Percentiles rank a stretch among this genome's conserved stretches.
These are phyloP conservation scores for Cryptococcus maquisensis DNA, from an alignment of 1,284 basidiomycete species.

Conservation along the genomic window DNA sequence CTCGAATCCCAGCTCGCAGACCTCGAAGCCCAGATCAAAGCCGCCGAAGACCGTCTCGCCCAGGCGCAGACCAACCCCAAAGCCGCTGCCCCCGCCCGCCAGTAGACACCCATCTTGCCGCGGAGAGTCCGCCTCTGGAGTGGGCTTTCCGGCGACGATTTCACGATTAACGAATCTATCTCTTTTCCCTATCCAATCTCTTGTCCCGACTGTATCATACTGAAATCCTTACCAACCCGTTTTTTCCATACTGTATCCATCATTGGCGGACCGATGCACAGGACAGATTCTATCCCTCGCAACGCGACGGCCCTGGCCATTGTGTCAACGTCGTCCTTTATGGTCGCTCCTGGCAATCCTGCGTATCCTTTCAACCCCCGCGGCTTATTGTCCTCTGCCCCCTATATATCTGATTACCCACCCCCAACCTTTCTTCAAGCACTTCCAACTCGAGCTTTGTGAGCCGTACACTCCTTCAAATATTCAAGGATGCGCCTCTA, in stretches of 20 bases:
- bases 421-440: neutral
- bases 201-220: neutral
- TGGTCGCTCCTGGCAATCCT: neutral
- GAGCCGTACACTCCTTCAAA: neutral
- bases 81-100: neutral
- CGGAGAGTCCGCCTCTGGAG: too few species aligned
- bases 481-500: neutral
- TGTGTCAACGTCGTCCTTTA: neutral
- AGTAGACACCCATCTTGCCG: neutral
- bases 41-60: slow-evolving; percentile 38
- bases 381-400: neutral
- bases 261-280: too few species aligned
- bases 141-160: neutral
- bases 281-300: neutral
- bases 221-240: neutral
- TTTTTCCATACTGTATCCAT: neutral
- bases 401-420: too few species aligned
- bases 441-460: neutral
- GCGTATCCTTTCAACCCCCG: neutral
- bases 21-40: slow-evolving; percentile 44
- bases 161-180: neutral
- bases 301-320: neutral
- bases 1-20: slow-evolving; percentile 40
- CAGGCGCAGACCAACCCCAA: slow-evolving; percentile 1
- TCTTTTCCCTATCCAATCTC: neutral